phyloP scores from a whole-genome alignment of 164 flowering plant genomes.

The Piper betle region DNA sequence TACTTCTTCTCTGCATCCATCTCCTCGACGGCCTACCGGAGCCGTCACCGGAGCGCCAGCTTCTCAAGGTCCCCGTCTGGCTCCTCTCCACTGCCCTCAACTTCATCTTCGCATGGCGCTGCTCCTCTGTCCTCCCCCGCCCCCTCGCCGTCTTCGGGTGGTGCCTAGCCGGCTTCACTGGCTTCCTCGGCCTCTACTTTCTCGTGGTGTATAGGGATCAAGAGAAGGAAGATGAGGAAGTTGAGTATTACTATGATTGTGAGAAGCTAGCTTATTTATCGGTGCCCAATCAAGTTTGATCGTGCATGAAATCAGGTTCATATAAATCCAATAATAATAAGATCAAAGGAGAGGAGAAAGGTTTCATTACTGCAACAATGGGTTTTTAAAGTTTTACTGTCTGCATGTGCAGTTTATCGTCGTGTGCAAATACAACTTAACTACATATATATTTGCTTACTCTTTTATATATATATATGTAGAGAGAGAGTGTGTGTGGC shows the following conservation, averaged over 20 bases:
- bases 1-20: not conserved
- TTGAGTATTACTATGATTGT: not conserved
- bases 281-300: no score
- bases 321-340: no score
- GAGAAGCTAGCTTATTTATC: not conserved
- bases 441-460: no score
- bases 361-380: no score
- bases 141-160: slow-evolving; percentile 1
- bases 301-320: no score
- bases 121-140: not conserved
- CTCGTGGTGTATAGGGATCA: not conserved
- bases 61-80: not conserved
- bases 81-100: not conserved
- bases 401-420: no score
- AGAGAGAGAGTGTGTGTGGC: no score
- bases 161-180: not conserved
- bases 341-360: no score
- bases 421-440: no score
- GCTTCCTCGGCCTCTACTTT: not conserved
- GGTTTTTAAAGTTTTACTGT: no score
- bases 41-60: not conserved
- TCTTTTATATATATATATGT: no score
- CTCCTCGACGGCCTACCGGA: not conserved
- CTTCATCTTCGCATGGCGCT: slow-evolving; percentile 1
- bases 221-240: not conserved